Evolutionary conservation across 2,329 filamentous ascomycete genomes (phyloP).

Genomic region (Talaromyces albobiverticillius): DNA sequence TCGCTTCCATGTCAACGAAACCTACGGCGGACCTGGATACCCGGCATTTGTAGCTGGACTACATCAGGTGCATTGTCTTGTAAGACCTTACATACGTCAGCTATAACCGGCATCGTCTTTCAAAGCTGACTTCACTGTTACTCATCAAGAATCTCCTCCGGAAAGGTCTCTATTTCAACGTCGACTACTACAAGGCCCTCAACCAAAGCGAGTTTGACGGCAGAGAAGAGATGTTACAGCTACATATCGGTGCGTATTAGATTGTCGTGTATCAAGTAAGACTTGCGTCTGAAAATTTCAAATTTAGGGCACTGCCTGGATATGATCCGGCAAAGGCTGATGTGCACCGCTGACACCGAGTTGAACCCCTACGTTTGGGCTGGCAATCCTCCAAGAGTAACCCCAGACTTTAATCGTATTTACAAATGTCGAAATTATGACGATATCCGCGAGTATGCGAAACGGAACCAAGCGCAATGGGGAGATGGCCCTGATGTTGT

Average conservation of each 20-base stretch:
- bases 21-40: conserved; percentile 57
- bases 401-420: neutral
- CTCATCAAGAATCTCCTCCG: conserved; percentile 55
- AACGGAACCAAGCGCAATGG: neutral
- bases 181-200: conserved; percentile 53
- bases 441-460: conserved; percentile 1
- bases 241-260: conserved; percentile 55
- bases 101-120: neutral
- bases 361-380: conserved; percentile 61
- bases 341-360: conserved; percentile 61
- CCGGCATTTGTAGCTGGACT: conserved; percentile 31
- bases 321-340: conserved; percentile 60
- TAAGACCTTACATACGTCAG: conserved; percentile 22
- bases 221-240: conserved; percentile 52
- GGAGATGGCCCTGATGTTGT: neutral
- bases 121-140: neutral
- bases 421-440: conserved; percentile 12
- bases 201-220: conserved; percentile 56
- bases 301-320: conserved; percentile 58
- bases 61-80: conserved; percentile 51
- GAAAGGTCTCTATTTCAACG: conserved; percentile 59
- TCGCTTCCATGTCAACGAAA: conserved; percentile 55
- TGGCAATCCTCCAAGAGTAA: neutral
- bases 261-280: neutral
- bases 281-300: neutral